Percentiles rank a stretch among this genome's conserved stretches.
Conservation (phyloP, 2,329 filamentous ascomycete species). For the Penicillium griseofulvum region DNA sequence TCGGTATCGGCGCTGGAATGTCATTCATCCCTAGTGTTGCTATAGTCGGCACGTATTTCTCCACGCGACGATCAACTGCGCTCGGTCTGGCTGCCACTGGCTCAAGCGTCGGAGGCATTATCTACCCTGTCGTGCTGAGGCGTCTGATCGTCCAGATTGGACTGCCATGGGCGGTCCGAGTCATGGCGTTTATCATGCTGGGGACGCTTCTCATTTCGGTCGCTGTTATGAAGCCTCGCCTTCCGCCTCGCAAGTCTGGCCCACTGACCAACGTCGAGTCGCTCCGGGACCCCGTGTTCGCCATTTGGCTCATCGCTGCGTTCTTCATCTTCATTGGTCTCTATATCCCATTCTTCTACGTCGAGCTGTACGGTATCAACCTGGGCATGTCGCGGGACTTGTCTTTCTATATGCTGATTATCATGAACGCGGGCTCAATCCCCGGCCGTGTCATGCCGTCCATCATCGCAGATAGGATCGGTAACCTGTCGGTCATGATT, state of each 20-base stretch:
- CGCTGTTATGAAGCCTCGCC: background rate
- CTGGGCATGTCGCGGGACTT: background rate
- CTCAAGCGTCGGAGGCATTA: constrained; percentile 43
- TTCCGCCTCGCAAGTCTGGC: background rate
- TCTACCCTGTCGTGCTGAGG: constrained; percentile 46
- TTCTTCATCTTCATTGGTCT: background rate
- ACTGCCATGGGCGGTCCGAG: background rate
- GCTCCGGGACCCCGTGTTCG: background rate
- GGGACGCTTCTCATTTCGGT: background rate
- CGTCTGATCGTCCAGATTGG: background rate
- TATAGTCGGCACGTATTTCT: constrained; percentile 45
- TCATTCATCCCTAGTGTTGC: constrained; percentile 43
- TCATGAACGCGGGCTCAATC: background rate
- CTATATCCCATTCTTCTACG: background rate
- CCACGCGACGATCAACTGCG: constrained; percentile 37
- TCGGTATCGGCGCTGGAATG: constrained; percentile 43
- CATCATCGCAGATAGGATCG: background rate
- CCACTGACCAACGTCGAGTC: background rate
- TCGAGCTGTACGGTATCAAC: background rate
- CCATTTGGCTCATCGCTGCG: background rate
- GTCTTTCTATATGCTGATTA: background rate
- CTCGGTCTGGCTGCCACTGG: constrained; percentile 41
- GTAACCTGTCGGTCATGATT: background rate
- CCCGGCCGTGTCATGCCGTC: background rate
- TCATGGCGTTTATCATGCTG: background rate